Conservation (phyloP, 2,329 filamentous ascomycete genomes). For the Pestalotiopsis sp. region DNA sequence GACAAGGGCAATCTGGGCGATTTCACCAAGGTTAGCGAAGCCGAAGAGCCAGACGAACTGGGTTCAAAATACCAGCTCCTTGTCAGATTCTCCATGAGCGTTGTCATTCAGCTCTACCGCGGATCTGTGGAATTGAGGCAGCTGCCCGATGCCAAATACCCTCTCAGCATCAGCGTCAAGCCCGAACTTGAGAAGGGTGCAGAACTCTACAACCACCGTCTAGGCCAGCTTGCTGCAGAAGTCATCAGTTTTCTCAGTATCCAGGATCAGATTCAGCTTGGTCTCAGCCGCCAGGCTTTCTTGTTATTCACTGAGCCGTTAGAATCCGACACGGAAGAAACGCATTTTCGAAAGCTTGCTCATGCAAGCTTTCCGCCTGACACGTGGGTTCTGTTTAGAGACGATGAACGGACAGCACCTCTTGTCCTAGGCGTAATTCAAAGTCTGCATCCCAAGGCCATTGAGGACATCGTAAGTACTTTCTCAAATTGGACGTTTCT, state of each 20-base stretch:
- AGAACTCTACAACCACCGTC: conserved; percentile 28
- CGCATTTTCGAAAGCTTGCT: background rate
- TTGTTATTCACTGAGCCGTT: conserved; percentile 21
- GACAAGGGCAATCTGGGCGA: conserved; percentile 16
- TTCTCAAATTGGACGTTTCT: background rate
- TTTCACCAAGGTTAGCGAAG: conserved; percentile 7
- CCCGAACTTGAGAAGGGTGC: conserved; percentile 17
- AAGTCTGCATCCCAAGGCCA: conserved; percentile 28
- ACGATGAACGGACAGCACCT: conserved; percentile 26
- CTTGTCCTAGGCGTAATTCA: conserved; percentile 32
- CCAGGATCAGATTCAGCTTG: conserved; percentile 27
- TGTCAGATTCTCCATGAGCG: conserved; percentile 27
- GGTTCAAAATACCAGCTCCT: conserved; percentile 17
- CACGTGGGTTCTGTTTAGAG: background rate
- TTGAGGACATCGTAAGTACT: conserved; percentile 25
- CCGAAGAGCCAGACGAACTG: conserved; percentile 11
- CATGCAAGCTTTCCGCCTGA: background rate
- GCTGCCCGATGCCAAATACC: conserved; percentile 7
- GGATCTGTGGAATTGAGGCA: conserved; percentile 21
- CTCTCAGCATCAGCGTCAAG: conserved; percentile 21
- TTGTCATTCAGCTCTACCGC: conserved; percentile 31
- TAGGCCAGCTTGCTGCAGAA: conserved; percentile 28
- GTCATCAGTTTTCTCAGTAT: conserved; percentile 26
- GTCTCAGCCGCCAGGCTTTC: conserved; percentile 25
- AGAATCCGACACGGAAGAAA: conserved; percentile 3